Percentiles rank a stretch among this genome's conserved stretches.
Evolutionary conservation across 2,329 filamentous ascomycete species (phyloP).

Genomic region (Fusarium mangiferae): DNA sequence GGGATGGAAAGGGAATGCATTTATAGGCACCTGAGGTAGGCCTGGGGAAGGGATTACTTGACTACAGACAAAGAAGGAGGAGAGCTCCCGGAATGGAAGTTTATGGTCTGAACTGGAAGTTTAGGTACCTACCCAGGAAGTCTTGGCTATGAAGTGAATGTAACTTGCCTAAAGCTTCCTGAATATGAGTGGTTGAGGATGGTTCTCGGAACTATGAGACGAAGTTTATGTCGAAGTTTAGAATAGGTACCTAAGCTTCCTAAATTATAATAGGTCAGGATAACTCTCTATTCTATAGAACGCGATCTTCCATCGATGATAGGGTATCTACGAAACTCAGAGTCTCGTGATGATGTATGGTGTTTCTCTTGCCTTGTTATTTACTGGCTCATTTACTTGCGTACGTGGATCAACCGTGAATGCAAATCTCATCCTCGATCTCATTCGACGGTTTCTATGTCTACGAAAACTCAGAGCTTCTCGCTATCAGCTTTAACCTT

Average conservation of each 20-base stretch:
- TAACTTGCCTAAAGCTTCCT: not conserved
- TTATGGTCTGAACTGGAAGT: not conserved
- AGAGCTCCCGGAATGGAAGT: not conserved
- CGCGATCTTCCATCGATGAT: not conserved
- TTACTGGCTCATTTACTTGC: not conserved
- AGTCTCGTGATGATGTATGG: not conserved
- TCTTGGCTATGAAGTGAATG: not conserved
- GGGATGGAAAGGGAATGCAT: not conserved
- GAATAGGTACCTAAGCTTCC: not conserved
- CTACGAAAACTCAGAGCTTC: slow-evolving; percentile 41
- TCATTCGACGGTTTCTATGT: not conserved
- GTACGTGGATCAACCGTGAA: not conserved
- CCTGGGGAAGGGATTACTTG: not conserved
- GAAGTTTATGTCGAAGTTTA: not conserved
- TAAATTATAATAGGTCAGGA: not conserved
- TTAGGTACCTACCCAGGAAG: not conserved
- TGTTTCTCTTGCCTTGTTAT: not conserved
- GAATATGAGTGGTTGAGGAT: not conserved
- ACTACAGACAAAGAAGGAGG: not conserved
- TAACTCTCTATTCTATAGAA: not conserved
- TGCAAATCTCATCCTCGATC: not conserved
- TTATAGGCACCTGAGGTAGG: not conserved
- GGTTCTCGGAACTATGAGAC: not conserved
- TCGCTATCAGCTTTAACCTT: slow-evolving; percentile 39
- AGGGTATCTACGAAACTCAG: not conserved